Percentiles rank a stretch among this genome's conserved stretches.
These are phyloP conservation scores for Trichosporon coremiiforme DNA, from an alignment of 1,284 basidiomycete species.

Conservation along the genomic window DNA sequence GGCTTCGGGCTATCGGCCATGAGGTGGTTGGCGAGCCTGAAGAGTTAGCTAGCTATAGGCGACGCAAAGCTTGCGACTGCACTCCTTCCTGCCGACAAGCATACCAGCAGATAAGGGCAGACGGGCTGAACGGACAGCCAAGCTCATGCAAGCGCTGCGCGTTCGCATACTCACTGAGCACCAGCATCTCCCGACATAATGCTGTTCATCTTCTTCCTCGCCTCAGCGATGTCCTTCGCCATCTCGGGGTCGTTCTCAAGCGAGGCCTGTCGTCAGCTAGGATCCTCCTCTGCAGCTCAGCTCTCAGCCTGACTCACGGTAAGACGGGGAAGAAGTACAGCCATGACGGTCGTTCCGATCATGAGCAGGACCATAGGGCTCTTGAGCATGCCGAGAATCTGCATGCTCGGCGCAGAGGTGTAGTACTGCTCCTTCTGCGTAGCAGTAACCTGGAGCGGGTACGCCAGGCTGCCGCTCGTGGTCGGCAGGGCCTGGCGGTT, in stretches of 20 bases:
- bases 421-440: slow-evolving; percentile 68
- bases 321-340: slow-evolving; percentile 76
- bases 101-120: too few species aligned
- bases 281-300: not conserved
- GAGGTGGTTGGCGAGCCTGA: slow-evolving; percentile 25
- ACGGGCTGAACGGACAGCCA: too few species aligned
- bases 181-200: slow-evolving; percentile 61
- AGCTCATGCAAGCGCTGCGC: too few species aligned
- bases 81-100: too few species aligned
- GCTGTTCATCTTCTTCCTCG: slow-evolving; percentile 65
- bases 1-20: not conserved
- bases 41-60: not conserved
- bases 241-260: slow-evolving; percentile 71
- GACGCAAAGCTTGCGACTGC: too few species aligned
- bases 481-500: slow-evolving; percentile 65
- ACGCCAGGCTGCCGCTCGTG: slow-evolving; percentile 65
- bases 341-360: slow-evolving; percentile 68
- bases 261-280: slow-evolving; percentile 62
- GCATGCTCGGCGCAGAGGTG: slow-evolving; percentile 67
- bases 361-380: slow-evolving; percentile 87
- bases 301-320: slow-evolving; percentile 62
- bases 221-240: slow-evolving; percentile 69
- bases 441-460: slow-evolving; percentile 66
- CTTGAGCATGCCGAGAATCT: slow-evolving; percentile 74
- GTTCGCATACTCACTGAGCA: slow-evolving; percentile 42